These are phyloP conservation scores for Neoboletus subvelutipes DNA, from an alignment of 768 basidiomycete species.

Conservation along the genomic window DNA sequence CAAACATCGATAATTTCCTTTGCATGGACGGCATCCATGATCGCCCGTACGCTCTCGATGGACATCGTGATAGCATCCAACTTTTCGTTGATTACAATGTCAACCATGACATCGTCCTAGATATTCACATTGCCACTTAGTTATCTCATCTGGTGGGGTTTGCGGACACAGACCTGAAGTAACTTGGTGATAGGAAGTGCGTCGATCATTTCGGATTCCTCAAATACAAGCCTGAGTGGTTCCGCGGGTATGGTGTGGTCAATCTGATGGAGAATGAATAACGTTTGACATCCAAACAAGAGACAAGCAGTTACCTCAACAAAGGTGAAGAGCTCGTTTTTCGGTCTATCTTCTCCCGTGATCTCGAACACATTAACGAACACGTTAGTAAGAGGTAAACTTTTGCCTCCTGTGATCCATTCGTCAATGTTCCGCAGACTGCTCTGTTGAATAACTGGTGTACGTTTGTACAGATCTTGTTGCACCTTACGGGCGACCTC, in stretches of 20 bases:
- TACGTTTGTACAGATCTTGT: slow-evolving; percentile 37
- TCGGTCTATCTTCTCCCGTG: slow-evolving; percentile 25
- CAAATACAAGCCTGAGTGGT: not conserved
- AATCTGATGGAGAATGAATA: slow-evolving; percentile 23
- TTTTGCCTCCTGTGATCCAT: slow-evolving; percentile 34
- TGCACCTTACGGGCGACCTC: slow-evolving; percentile 35
- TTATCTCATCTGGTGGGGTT: not conserved
- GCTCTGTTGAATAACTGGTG: slow-evolving; percentile 42
- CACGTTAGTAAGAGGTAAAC: slow-evolving; percentile 41
- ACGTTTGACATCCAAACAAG: not conserved
- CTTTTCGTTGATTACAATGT: slow-evolving; percentile 26
- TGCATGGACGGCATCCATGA: slow-evolving; percentile 17
- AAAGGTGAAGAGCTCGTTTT: slow-evolving; percentile 26
- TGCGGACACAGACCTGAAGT: slow-evolving; percentile 23
- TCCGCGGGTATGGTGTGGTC: slow-evolving; percentile 36
- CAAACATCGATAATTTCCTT: slow-evolving; percentile 20
- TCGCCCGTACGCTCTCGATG: slow-evolving; percentile 19
- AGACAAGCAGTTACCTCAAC: slow-evolving; percentile 34
- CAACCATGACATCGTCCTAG: slow-evolving; percentile 37
- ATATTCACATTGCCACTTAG: not conserved
- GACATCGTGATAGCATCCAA: slow-evolving; percentile 20
- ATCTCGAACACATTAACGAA: slow-evolving; percentile 44
- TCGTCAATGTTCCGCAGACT: slow-evolving; percentile 36
- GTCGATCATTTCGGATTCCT: slow-evolving; percentile 16
- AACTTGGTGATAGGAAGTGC: slow-evolving; percentile 22